These are phyloP conservation scores for Colletotrichum brevisporum DNA, from an alignment of 2,329 filamentous ascomycete genomes.

Conservation along the genomic window DNA sequence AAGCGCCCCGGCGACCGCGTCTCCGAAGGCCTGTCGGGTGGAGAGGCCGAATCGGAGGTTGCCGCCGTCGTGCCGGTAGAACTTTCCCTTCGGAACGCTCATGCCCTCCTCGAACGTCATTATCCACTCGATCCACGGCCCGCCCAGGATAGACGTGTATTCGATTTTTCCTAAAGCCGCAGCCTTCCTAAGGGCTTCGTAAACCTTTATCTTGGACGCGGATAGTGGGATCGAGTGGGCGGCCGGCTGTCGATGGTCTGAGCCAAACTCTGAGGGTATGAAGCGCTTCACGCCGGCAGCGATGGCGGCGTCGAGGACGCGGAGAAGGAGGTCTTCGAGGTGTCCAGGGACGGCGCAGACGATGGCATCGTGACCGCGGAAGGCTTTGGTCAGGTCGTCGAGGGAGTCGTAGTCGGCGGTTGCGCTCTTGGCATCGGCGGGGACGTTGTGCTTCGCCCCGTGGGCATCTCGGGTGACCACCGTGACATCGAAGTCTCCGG, in stretches of 20 bases:
- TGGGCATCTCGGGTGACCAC: slow-evolving; percentile 58
- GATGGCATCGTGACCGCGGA: slow-evolving; percentile 71
- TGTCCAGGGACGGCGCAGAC: slow-evolving; percentile 60
- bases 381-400: slow-evolving; percentile 62
- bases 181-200: slow-evolving; percentile 9
- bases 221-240: slow-evolving; percentile 40
- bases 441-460: slow-evolving; percentile 47
- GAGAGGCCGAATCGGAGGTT: slow-evolving; percentile 59
- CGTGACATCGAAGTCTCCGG: slow-evolving; percentile 51
- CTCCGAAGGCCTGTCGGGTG: slow-evolving; percentile 60
- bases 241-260: slow-evolving; percentile 45
- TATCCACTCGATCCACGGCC: slow-evolving; percentile 55
- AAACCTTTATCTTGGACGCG: slow-evolving; percentile 39
- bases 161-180: slow-evolving; percentile 40
- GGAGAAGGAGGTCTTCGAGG: slow-evolving; percentile 59
- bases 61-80: slow-evolving; percentile 65
- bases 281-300: slow-evolving; percentile 67
- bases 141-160: slow-evolving; percentile 56
- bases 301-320: slow-evolving; percentile 65
- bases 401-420: slow-evolving; percentile 54
- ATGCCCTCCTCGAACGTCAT: slow-evolving; percentile 15
- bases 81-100: slow-evolving; percentile 39
- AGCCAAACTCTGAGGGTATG: slow-evolving; percentile 64
- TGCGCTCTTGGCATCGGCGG: slow-evolving; percentile 46
- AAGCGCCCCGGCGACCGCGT: slow-evolving; percentile 63